Conservation (phyloP, 768 basidiomycete species). For the Tulasnella sp. region DNA sequence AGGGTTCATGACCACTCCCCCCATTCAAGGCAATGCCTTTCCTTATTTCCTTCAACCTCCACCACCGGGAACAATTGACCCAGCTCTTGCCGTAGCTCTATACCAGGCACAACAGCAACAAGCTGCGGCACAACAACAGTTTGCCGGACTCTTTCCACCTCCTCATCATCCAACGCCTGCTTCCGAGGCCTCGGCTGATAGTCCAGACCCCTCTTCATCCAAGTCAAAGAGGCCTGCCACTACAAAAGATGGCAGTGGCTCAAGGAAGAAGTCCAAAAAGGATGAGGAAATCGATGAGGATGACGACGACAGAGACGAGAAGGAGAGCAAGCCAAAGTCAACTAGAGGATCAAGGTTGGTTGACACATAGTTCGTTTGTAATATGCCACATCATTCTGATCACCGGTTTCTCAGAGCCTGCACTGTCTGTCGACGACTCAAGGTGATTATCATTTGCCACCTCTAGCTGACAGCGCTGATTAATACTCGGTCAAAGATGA, state of each 20-base stretch:
- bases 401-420: conserved; percentile 48
- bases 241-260: conserved; percentile 25
- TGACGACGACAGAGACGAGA: conserved; percentile 36
- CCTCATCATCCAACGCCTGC: conserved; percentile 63
- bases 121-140: background rate
- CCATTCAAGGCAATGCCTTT: too few relatives aligned
- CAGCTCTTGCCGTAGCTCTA: conserved; percentile 41
- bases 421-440: conserved; percentile 79
- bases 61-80: conserved; percentile 55
- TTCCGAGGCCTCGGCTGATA: conserved; percentile 46
- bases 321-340: conserved; percentile 63
- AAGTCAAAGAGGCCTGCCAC: conserved; percentile 30
- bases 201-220: conserved; percentile 53
- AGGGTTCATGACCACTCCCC: too few relatives aligned
- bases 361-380: conserved; percentile 1
- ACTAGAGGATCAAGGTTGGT: conserved; percentile 73
- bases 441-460: conserved; percentile 23
- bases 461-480: background rate
- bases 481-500: conserved; percentile 39
- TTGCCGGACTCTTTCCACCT: conserved; percentile 28
- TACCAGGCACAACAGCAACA: conserved; percentile 34
- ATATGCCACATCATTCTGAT: conserved; percentile 17
- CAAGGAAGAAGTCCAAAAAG: conserved; percentile 52
- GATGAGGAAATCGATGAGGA: conserved; percentile 35
- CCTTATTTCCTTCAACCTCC: conserved; percentile 39